These are phyloP conservation scores for Rhynchosporium secalis DNA, from an alignment of 2,329 filamentous ascomycete species.

Conservation along the genomic window DNA sequence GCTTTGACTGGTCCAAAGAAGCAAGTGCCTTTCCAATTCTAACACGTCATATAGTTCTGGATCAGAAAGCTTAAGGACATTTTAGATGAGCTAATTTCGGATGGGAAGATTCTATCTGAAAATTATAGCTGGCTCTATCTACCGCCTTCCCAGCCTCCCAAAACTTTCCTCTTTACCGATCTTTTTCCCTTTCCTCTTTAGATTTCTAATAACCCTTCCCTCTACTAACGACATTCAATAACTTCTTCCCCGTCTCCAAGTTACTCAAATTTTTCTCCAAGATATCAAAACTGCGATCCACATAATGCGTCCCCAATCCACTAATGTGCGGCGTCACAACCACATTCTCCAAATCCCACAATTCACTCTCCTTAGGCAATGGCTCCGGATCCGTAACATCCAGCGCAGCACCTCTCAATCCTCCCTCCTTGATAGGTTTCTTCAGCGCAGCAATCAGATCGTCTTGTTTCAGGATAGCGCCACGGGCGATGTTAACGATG, in stretches of 20 bases:
- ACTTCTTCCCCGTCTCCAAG: conserved; percentile 50
- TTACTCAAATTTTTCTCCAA: conserved; percentile 57
- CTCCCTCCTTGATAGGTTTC: conserved; percentile 41
- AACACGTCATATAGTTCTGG: too few relatives aligned
- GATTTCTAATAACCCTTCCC: conserved; percentile 56
- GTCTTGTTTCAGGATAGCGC: conserved; percentile 60
- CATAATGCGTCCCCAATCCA: conserved; percentile 54
- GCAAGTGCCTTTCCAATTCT: too few relatives aligned
- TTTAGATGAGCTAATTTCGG: too few relatives aligned
- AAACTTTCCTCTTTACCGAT: too few relatives aligned
- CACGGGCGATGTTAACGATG: conserved; percentile 64
- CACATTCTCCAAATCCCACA: conserved; percentile 64
- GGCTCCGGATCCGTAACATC: conserved; percentile 72
- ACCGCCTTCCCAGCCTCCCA: too few relatives aligned
- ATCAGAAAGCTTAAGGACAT: too few relatives aligned
- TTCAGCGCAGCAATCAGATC: conserved; percentile 56
- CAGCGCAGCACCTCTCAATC: conserved; percentile 60
- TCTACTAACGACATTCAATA: conserved; percentile 63
- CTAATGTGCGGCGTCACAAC: conserved; percentile 67
- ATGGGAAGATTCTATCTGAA: too few relatives aligned
- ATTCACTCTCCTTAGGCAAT: conserved; percentile 56
- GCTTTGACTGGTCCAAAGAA: too few relatives aligned
- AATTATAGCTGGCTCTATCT: too few relatives aligned
- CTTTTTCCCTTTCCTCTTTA: too few relatives aligned
- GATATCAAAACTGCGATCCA: conserved; percentile 57